These are phyloP conservation scores for Aureobasidium leucospermi DNA, from an alignment of 2,329 filamentous ascomycete species.

Conservation along the genomic window DNA sequence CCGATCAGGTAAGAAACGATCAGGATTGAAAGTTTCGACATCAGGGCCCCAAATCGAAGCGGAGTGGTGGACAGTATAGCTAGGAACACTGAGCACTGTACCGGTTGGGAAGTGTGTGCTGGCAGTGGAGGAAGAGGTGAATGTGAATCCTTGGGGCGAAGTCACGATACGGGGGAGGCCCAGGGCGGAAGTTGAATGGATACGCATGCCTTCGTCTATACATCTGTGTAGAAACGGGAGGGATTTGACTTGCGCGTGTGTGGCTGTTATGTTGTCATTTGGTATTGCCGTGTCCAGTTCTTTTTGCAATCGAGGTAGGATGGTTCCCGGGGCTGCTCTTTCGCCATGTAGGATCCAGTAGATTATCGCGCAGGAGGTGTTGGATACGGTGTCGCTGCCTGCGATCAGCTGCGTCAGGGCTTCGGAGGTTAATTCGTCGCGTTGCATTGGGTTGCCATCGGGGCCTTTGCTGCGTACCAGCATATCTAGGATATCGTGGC, in stretches of 20 bases:
- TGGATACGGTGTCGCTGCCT: conserved; percentile 29
- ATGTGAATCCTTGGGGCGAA: conserved; percentile 22
- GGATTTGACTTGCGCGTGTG: conserved; percentile 21
- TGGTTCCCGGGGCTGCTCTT: conserved; percentile 22
- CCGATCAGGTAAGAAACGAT: conserved; percentile 35
- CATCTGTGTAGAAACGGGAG: conserved; percentile 25
- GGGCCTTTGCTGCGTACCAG: conserved; percentile 26
- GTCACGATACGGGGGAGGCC: conserved; percentile 22
- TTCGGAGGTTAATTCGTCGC: conserved; percentile 26
- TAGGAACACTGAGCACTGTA: conserved; percentile 33
- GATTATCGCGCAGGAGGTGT: conserved; percentile 24
- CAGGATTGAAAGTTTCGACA: conserved; percentile 33
- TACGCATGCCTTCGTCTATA: conserved; percentile 26
- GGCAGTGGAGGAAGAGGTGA: conserved; percentile 3
- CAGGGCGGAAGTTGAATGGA: conserved; percentile 26
- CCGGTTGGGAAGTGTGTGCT: conserved; percentile 22
- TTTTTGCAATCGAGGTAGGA: conserved; percentile 21
- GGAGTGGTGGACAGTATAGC: conserved; percentile 35
- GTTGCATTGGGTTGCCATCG: conserved; percentile 24
- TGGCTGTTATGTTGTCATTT: conserved; percentile 16
- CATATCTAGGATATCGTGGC: conserved; percentile 27
- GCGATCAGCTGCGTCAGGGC: conserved; percentile 30
- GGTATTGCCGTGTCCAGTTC: conserved; percentile 25
- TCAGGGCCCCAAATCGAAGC: conserved; percentile 35
- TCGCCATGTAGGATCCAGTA: conserved; percentile 22